phyloP scores from a whole-genome alignment of 257 asterid species.

The Ehretia macrophylla region DNA sequence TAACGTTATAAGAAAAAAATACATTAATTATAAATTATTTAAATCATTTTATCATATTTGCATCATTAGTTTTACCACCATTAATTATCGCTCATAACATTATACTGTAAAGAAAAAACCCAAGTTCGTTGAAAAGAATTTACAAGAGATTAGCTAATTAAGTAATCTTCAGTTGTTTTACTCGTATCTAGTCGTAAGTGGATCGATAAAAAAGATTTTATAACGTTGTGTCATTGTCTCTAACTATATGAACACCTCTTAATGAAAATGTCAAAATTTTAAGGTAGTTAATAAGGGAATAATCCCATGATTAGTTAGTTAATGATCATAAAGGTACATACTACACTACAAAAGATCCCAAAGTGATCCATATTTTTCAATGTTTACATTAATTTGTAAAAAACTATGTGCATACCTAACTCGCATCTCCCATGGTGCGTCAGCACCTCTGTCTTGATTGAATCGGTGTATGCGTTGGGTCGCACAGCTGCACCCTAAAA shows the following conservation, averaged over 20 bases:
- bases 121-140: no score
- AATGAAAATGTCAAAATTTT: conserved; percentile 5
- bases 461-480: no score
- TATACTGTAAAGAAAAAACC: no score
- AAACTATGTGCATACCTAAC: conserved; percentile 69
- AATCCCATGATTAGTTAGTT: conserved; percentile 38
- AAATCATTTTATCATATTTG: no score
- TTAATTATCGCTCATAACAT: no score
- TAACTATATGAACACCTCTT: conserved; percentile 10
- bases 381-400: background rate
- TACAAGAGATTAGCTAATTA: background rate
- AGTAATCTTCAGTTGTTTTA: no score
- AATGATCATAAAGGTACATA: conserved; percentile 26
- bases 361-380: conserved; percentile 7
- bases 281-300: conserved; percentile 33
- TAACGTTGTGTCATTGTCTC: conserved; percentile 28
- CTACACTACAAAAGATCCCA: conserved; percentile 11
- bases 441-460: no score
- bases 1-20: no score
- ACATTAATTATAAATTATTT: no score
- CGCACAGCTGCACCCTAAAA: no score
- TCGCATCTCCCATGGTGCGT: conserved; percentile 27
- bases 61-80: no score
- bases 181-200: background rate
- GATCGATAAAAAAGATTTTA: conserved; percentile 12